Conservation (phyloP, 139 green algal species). For the Chlamydomonas incerta region DNA sequence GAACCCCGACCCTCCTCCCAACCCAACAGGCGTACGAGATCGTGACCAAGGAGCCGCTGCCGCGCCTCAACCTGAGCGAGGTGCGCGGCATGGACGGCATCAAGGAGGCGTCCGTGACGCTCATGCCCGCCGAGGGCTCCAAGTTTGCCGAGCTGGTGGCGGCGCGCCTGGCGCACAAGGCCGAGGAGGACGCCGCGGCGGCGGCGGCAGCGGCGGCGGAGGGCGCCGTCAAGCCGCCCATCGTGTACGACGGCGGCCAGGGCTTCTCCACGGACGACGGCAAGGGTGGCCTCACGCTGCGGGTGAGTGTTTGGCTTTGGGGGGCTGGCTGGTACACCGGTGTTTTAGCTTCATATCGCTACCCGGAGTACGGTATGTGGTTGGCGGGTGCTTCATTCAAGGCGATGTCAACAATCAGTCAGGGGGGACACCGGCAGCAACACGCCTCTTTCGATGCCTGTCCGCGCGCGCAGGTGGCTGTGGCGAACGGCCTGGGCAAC, state of each 20-base stretch:
- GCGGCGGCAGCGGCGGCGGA: background rate
- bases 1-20: too few species aligned
- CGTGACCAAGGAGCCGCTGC: constrained; percentile 50
- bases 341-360: too few species aligned
- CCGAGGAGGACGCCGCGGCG: background rate
- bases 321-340: too few species aligned
- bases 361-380: too few species aligned
- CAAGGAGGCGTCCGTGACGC: constrained; percentile 65
- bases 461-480: background rate
- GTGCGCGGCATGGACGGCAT: constrained; percentile 79
- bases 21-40: constrained; percentile 55
- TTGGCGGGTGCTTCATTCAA: too few species aligned
- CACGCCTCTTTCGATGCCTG: too few species aligned
- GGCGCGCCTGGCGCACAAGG: background rate
- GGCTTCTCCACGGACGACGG: background rate
- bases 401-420: too few species aligned
- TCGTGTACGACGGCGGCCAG: constrained; percentile 26
- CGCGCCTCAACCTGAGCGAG: constrained; percentile 43
- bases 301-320: background rate
- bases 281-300: constrained; percentile 43
- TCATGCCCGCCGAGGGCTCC: constrained; percentile 39
- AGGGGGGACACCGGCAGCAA: too few species aligned
- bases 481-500: constrained; percentile 81
- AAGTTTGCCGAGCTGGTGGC: constrained; percentile 29
- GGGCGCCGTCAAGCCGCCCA: background rate